A percentile compares a stretch with the other conserved stretches of the same genome.
These are phyloP conservation scores for Massarina eburnea DNA, from an alignment of 2,329 filamentous ascomycete genomes.

Conservation along the genomic window DNA sequence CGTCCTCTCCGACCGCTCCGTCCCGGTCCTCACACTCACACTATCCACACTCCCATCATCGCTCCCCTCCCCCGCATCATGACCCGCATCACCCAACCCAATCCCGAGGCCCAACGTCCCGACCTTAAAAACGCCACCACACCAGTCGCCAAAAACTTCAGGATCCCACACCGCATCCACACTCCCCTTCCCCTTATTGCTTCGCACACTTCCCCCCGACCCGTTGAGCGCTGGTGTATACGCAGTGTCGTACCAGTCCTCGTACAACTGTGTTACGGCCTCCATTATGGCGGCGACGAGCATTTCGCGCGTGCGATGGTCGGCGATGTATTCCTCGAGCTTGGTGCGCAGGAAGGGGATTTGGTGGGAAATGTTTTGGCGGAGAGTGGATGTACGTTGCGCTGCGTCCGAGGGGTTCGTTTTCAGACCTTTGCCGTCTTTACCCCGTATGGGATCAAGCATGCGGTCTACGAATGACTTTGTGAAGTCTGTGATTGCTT, in stretches of 20 bases:
- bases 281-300: slow-evolving; percentile 67
- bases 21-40: slow-evolving; percentile 28
- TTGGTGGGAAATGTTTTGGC: slow-evolving; percentile 60
- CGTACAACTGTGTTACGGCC: slow-evolving; percentile 63
- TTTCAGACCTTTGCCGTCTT: slow-evolving; percentile 21
- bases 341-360: slow-evolving; percentile 58
- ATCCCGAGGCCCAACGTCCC: slow-evolving; percentile 45
- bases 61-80: slow-evolving; percentile 18
- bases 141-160: slow-evolving; percentile 66
- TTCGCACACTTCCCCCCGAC: slow-evolving; percentile 20
- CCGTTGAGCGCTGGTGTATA: slow-evolving; percentile 31
- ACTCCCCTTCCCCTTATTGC: slow-evolving; percentile 59
- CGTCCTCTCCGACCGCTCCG: slow-evolving; percentile 29
- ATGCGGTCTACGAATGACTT: slow-evolving; percentile 59
- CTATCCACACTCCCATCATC: slow-evolving; percentile 25
- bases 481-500: slow-evolving; percentile 69
- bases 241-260: slow-evolving; percentile 63
- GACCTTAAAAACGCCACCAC: slow-evolving; percentile 60
- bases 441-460: slow-evolving; percentile 49
- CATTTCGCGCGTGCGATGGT: slow-evolving; percentile 65
- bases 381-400: slow-evolving; percentile 47
- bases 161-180: slow-evolving; percentile 67
- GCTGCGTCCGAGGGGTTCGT: slow-evolving; percentile 27
- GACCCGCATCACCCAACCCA: slow-evolving; percentile 11
- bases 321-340: slow-evolving; percentile 65